Base-by-base conservation (phyloP, 257 asterid species). In the Solanum acaule region DNA sequence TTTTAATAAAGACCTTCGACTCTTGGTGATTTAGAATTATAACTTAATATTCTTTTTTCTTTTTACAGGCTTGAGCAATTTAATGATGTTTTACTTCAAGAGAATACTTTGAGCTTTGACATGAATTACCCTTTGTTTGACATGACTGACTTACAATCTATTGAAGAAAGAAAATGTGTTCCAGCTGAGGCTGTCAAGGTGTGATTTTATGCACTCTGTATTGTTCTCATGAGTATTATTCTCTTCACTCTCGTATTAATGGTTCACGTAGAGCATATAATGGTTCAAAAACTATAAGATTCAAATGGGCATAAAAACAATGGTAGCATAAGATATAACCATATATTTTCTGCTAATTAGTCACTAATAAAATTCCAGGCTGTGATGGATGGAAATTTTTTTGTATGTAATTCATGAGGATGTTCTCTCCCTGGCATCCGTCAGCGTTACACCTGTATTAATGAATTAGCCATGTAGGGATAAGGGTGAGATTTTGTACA, bases 61-160 rank as follows among this genome's bases (percentile, higher is more conserved):
- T 84, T 49, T 88, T 75, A 75, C 93, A 97, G 99, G 93, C 94
- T 97, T 91, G 99, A 94, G 90, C 99, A 97, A 89, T 97, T 97
- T 89, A 96, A 97, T 49, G 99, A 96, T 29, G 93, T 97, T 90
- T 89, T 95, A 88, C 92, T 88, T 87, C 99, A 94, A 90, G 99
- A 97, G 93, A 97, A 96, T 92, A 78, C 33, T 83, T 38, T 88
- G n/a, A 91, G 91, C 91, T 77, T 33, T 44, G 93, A 90, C 73
- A 90, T 90, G 95, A 89, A 88, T 63, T 71, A 20, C 89, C 96
- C 99, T 46, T 90, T 94, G 87, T 96, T 96, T 86, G 97, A 93
- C 89, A 89, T 83, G 91, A 86, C 87, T 38, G 93, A 92, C 31
- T 87, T 97, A 76, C 92, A 89, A 84, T 91, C 94, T 78, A 92